A percentile compares a stretch with the other conserved stretches of the same genome.
These are phyloP conservation scores for Scytalidium sp. DNA, from an alignment of 2,329 filamentous ascomycete species.

Conservation along the genomic window DNA sequence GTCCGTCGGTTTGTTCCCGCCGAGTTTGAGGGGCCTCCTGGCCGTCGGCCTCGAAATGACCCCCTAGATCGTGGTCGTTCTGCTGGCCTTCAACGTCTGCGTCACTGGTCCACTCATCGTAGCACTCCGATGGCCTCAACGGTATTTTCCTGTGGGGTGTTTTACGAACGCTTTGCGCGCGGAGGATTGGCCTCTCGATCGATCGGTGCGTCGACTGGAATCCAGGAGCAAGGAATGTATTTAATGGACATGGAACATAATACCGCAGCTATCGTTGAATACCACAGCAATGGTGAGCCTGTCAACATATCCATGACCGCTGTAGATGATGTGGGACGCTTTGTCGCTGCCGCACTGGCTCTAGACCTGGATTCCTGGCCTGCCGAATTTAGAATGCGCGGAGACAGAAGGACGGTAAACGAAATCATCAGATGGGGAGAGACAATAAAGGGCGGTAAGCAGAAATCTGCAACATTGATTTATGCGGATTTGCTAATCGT, in stretches of 20 bases:
- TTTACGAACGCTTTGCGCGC: constrained; percentile 73
- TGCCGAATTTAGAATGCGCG: constrained; percentile 63
- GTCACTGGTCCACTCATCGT: constrained; percentile 45
- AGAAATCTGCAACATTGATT: not conserved
- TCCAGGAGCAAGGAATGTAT: constrained; percentile 58
- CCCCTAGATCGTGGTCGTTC: constrained; percentile 59
- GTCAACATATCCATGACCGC: constrained; percentile 66
- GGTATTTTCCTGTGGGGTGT: constrained; percentile 69
- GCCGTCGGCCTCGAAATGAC: constrained; percentile 50
- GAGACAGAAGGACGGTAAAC: constrained; percentile 60
- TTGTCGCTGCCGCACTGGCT: constrained; percentile 67
- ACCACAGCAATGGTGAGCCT: constrained; percentile 44
- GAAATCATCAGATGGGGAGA: constrained; percentile 53
- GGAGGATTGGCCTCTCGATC: constrained; percentile 58
- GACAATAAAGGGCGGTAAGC: constrained; percentile 46
- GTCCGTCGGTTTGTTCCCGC: constrained; percentile 71
- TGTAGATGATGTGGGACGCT: constrained; percentile 66
- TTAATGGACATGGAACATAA: constrained; percentile 59
- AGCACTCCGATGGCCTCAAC: constrained; percentile 61
- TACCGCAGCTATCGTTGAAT: constrained; percentile 58
- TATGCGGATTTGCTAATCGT: constrained; percentile 6
- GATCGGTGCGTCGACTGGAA: constrained; percentile 55
- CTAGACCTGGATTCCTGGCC: constrained; percentile 62
- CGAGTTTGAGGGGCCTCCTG: constrained; percentile 68
- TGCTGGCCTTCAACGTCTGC: constrained; percentile 54